These are phyloP conservation scores for Aspergillus puulaauensis DNA, from an alignment of 2,329 filamentous ascomycete species.

Conservation along the genomic window DNA sequence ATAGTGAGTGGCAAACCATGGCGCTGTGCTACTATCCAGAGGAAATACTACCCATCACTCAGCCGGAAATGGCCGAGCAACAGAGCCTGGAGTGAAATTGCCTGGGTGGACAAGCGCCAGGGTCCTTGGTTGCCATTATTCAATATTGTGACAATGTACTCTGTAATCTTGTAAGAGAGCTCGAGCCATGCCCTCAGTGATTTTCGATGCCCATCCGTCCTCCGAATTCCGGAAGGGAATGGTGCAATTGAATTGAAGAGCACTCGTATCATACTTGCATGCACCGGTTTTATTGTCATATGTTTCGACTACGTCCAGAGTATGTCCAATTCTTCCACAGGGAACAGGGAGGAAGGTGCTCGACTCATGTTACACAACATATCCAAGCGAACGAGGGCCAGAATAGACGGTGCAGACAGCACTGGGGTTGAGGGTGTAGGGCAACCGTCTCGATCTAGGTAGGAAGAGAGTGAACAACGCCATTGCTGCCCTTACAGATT, in stretches of 20 bases:
- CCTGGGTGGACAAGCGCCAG: slow-evolving; percentile 5
- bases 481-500: not conserved
- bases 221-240: slow-evolving; percentile 1
- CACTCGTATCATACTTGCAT: not conserved
- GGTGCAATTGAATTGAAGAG: not conserved
- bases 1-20: slow-evolving; percentile 4
- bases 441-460: not conserved
- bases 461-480: not conserved
- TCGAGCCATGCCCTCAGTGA: not conserved
- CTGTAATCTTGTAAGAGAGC: not conserved
- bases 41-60: not conserved
- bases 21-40: slow-evolving; percentile 3
- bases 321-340: not conserved
- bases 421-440: not conserved
- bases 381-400: not conserved
- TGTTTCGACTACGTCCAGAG: not conserved
- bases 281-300: not conserved
- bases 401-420: not conserved
- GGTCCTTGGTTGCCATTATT: not conserved
- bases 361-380: not conserved
- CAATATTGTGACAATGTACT: not conserved
- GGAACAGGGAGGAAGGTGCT: not conserved
- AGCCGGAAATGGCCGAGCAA: not conserved
- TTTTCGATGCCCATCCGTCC: not conserved
- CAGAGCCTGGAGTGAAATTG: not conserved